Evolutionary conservation across 2,329 filamentous ascomycete species (phyloP).

Genomic region (Stemphylium lycopersici): DNA sequence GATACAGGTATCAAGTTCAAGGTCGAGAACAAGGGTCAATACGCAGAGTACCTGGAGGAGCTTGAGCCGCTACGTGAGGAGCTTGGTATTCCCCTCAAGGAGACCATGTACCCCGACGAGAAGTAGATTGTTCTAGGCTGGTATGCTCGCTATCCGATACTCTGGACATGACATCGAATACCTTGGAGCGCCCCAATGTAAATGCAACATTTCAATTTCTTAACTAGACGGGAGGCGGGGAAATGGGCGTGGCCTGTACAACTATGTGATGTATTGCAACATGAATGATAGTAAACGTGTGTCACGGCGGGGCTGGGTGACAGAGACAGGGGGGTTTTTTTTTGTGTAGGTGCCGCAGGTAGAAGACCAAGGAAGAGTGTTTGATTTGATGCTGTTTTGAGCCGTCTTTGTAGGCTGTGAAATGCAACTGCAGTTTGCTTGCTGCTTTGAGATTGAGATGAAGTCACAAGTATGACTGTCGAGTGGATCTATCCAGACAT

Average conservation of each 20-base stretch:
- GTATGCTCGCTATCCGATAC: slow-evolving; percentile 16
- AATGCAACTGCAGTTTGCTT: neutral
- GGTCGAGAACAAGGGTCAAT: slow-evolving; percentile 98
- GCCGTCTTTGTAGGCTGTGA: neutral
- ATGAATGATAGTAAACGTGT: slow-evolving; percentile 9
- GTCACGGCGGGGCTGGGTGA: neutral
- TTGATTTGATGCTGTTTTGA: slow-evolving; percentile 32
- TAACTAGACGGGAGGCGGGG: slow-evolving; percentile 27
- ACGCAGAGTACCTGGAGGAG: slow-evolving; percentile 93
- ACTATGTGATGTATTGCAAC: slow-evolving; percentile 35
- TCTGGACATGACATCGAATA: slow-evolving; percentile 17
- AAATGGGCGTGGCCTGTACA: slow-evolving; percentile 30
- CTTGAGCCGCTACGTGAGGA: slow-evolving; percentile 93
- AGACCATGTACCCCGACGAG: slow-evolving; percentile 80
- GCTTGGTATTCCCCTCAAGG: slow-evolving; percentile 88
- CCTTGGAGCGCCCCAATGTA: slow-evolving; percentile 27
- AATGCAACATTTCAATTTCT: slow-evolving; percentile 31
- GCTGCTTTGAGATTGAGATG: neutral
- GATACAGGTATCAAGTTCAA: slow-evolving; percentile 91
- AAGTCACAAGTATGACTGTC: neutral
- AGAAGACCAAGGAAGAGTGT: neutral
- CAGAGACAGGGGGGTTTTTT: slow-evolving; percentile 21
- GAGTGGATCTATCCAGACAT: no score
- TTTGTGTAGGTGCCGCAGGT: slow-evolving; percentile 38
- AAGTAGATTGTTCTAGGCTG: slow-evolving; percentile 32